Conservation (phyloP, 148 eudicot genomes). For the Limonium bicolor region DNA sequence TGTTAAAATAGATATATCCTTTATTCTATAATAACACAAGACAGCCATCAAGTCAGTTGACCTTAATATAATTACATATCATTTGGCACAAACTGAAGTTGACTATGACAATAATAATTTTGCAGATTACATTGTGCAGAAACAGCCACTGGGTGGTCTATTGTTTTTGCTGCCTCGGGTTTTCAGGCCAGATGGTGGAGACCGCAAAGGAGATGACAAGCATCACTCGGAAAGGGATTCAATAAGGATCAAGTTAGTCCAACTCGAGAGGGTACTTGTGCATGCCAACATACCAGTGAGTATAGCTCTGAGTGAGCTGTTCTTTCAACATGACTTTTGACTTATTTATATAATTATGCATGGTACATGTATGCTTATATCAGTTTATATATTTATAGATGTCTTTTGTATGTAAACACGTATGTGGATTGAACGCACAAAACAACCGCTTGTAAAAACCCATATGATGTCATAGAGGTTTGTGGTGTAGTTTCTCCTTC, state of each 20-base stretch:
- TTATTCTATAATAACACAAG: too few relatives aligned
- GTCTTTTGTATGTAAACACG: too few relatives aligned
- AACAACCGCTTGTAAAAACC: too few relatives aligned
- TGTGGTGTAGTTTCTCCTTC: too few relatives aligned
- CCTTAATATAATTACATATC: too few relatives aligned
- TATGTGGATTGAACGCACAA: too few relatives aligned
- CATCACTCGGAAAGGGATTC: slow-evolving; percentile 17
- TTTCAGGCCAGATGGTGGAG: slow-evolving; percentile 33
- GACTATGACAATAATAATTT: not conserved
- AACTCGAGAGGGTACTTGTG: slow-evolving; percentile 63
- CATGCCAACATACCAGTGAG: slow-evolving; percentile 85
- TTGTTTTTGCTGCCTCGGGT: slow-evolving; percentile 66
- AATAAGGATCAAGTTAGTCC: slow-evolving; percentile 30
- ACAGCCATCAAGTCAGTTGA: too few relatives aligned
- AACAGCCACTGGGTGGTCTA: slow-evolving; percentile 75
- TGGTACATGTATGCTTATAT: not conserved
- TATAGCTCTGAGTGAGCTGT: not conserved
- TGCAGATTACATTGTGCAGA: slow-evolving; percentile 65
- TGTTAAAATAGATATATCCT: too few relatives aligned
- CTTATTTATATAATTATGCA: not conserved
- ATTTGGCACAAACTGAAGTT: too few relatives aligned
- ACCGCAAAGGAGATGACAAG: slow-evolving; percentile 19
- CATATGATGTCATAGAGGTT: too few relatives aligned
- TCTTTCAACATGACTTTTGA: not conserved
- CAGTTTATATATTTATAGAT: too few relatives aligned